Evolutionary conservation across 1,284 basidiomycete genomes (phyloP), one percentile per base, ranked within the genome.

Genomic region (Sphagnurus paluster): DNA sequence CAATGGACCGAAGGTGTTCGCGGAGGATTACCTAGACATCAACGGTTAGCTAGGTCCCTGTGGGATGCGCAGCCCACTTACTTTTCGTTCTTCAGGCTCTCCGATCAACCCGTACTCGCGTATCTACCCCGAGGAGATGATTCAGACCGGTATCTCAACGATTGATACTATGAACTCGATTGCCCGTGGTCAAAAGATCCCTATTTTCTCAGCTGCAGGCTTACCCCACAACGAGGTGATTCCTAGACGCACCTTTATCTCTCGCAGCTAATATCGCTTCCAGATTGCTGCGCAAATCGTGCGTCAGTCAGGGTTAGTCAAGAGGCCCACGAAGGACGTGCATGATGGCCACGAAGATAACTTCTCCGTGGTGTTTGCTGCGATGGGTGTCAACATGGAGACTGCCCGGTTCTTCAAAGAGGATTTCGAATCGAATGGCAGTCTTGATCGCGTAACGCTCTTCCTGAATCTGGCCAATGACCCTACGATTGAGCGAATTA

Each of bases 351-450:
- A 99, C 72, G 96, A 98, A 77, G 97, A 99, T 75, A 99, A 99
- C 72, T 99, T 99, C 80, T 96, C 93, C 43, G 96, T 99, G 62
- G 97, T 99, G 44, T 99, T 99, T 66, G 97, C 94, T 44, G 97
- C 97, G 34, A 99, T 99, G 97, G 97, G 97, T 84, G 97, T 97
- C 61, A 99, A 99, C 77, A 97, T 98, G 94, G 97, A 99, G 72
- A 99, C 97, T 6, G 97, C 97, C 24, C 86, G 97, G 44, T 99
- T 98, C 81, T 99, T 99, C 88, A 96, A 97, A 73, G 93, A 98
- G 67, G 97, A 99, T 76, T 99, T 99, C 68, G 95, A 99, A 71
- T 96, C 98, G 67, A 98, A 98, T 65, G 97, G 97, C 41, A 92
- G 90, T 77, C 81, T 99, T 56, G 95, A 98, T 72, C 90, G 97